These are phyloP conservation scores for Rhizomucor pusillus DNA, from an alignment of 371 early-diverging fungal genomes.

Conservation along the genomic window DNA sequence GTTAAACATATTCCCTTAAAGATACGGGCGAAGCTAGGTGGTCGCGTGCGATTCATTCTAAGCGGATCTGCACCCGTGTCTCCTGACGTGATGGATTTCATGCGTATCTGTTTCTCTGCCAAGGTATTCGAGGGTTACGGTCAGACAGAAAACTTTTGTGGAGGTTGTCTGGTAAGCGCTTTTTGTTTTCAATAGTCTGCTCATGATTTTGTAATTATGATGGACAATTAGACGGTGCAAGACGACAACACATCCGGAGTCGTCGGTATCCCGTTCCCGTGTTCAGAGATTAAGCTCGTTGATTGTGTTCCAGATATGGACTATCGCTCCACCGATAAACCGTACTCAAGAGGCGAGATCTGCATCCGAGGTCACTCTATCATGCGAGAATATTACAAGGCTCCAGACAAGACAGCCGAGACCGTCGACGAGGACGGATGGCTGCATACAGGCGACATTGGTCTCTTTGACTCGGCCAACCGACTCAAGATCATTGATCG, in stretches of 20 bases:
- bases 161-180: conserved; percentile 44
- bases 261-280: conserved; percentile 80
- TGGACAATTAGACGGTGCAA: conserved; percentile 47
- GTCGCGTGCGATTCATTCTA: conserved; percentile 78
- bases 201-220: conserved; percentile 64
- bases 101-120: conserved; percentile 83
- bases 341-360: conserved; percentile 92
- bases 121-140: conserved; percentile 93
- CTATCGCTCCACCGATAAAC: conserved; percentile 81
- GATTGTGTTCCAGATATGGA: conserved; percentile 90
- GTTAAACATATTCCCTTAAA: conserved; percentile 11
- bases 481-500: conserved; percentile 92
- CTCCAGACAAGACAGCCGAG: conserved; percentile 82
- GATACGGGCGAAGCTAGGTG: conserved; percentile 88
- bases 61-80: conserved; percentile 89
- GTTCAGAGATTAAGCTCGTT: conserved; percentile 83
- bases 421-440: conserved; percentile 76
- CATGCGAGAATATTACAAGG: conserved; percentile 87
- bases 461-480: conserved; percentile 70
- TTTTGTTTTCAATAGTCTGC: not conserved
- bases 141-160: conserved; percentile 87
- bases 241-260: conserved; percentile 71
- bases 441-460: conserved; percentile 98
- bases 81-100: conserved; percentile 81
- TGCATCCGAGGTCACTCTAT: conserved; percentile 81